Base-by-base conservation (phyloP, 768 basidiomycete species). In the Lactarius sp. region DNA sequence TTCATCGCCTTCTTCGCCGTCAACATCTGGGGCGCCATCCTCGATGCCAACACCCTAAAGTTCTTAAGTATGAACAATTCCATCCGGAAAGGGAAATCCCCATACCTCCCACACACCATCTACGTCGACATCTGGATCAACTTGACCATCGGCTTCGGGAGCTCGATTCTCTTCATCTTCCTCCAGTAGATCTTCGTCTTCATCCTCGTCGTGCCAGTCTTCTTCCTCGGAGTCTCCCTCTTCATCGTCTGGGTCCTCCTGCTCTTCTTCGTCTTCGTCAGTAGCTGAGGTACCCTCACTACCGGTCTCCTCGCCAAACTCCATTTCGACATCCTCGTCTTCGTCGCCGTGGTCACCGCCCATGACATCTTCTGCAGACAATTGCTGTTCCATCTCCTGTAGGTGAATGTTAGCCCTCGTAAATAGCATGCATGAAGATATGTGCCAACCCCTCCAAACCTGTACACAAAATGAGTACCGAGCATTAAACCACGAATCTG, bases 341-440 rank as follows among this genome's bases (percentile, higher is more conserved):
- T 87, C 87, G 16, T 85, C 88, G 3, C 83, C 91, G n/a, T 84
- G 90, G 59, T 86, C 88, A 12, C 87, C 91, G 53, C 87, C 90
- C 82, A 91, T 90, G 53, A 84, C 88, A 50, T 90, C 90, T 60
- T 88, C 88, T 31, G 79, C 78, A 41, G 78, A 72, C 72, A 84
- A 90, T 62, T 86, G 82, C 66, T 91, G 91, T 63, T 92, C 91
- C 88, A 93, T 92, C 73, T 92, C 91, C 90, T 94, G 66, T 5
- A 47, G 60, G 61, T 59, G 44, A 44, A 44, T 70, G 67, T 68
- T 36, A 61, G 68, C 59, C 52, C 68, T 46, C 65, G 27, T 50
- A 53, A 46, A 52, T n/a, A 18, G 31, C 37, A 60, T 41, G 27
- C 39, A 60, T 53, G 44, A 60, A 41, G 52, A 51, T 34, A 44